phyloP scores from a whole-genome alignment of 1,284 basidiomycete species.

The Peniophora sp. region DNA sequence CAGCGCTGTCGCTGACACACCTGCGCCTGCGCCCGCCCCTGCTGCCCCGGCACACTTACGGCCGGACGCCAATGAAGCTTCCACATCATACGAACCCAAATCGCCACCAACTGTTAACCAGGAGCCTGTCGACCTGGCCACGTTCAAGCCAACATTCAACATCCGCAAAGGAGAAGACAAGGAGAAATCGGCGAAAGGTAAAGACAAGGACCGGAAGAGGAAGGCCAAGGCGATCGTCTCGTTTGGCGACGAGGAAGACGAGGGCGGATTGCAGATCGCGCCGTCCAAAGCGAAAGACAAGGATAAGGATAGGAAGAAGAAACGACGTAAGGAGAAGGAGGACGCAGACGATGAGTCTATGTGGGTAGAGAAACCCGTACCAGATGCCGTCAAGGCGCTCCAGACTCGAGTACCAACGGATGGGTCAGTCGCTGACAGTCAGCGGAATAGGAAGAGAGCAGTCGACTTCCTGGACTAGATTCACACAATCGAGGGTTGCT shows the following conservation, averaged over 20 bases:
- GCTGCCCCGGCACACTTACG: slow-evolving; percentile 9
- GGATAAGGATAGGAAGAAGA: slow-evolving; percentile 25
- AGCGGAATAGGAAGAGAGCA: slow-evolving; percentile 47
- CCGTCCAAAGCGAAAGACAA: slow-evolving; percentile 33
- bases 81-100: slow-evolving; percentile 7
- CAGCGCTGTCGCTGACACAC: slow-evolving; percentile 2
- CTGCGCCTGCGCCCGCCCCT: neutral
- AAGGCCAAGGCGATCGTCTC: slow-evolving; percentile 51
- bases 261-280: slow-evolving; percentile 22
- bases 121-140: slow-evolving; percentile 44
- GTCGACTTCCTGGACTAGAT: slow-evolving; percentile 51
- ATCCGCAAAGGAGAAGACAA: slow-evolving; percentile 34
- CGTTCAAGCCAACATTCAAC: slow-evolving; percentile 80
- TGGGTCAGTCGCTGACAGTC: neutral
- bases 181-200: slow-evolving; percentile 26
- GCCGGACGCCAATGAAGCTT: slow-evolving; percentile 1
- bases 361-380: slow-evolving; percentile 56
- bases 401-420: slow-evolving; percentile 11
- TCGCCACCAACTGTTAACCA: slow-evolving; percentile 10
- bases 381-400: slow-evolving; percentile 31
- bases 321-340: slow-evolving; percentile 20
- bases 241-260: slow-evolving; percentile 61
- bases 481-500: no score
- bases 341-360: slow-evolving; percentile 42
- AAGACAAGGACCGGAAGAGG: slow-evolving; percentile 32